Base-by-base conservation (phyloP, 129 eudicot species). In the Artemisia tridentata region DNA sequence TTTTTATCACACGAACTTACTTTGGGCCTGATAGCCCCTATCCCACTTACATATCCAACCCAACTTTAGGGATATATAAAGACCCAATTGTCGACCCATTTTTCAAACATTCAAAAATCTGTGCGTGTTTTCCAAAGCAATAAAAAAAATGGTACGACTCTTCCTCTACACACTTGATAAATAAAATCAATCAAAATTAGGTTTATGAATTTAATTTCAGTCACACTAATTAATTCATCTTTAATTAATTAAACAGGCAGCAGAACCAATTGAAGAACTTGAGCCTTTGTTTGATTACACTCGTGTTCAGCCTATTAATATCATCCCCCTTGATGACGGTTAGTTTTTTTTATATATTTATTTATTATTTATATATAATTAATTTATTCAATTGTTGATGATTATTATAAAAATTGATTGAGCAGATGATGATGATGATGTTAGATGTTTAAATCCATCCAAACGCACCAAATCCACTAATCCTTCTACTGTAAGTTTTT, bases 231-330 rank as follows among this genome's bases (percentile, higher is more conserved):
- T 59, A 6, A 11, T 59, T 20, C 9, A 3, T 11, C 13, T 13
- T 27, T 2, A 27, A 20, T 20, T 20, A 11, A 5, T 19, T 5
- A 53, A n/a, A 5, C n/a, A 60, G 65, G 65, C 65, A 29, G 65
- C 15, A 13, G 92, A 89, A 45, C 68, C 74, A 17, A 10, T 54
- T 1, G 99, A 95, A 64, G 99, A 95, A 73, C 73, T 95, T 48
- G 99, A 95, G 65, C 91, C 97, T 19, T 71, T 95, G 21, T 95
- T 95, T 69, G 97, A 95, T 90, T 95, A 95, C 79, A 75, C 70
- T 27, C 97, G 99, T 49, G 88, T 95, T 18, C 97, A 95, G 80
- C 97, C 97, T 11, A 6, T 27, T 27, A 55, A 67, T 48, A 38
- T 75, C 63, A 62, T 86, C 64, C 58, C 57, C 58, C 80, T 86